Evolutionary conservation across 129 eudicot genomes (phyloP).

Genomic region (Flaveria sonorensis): DNA sequence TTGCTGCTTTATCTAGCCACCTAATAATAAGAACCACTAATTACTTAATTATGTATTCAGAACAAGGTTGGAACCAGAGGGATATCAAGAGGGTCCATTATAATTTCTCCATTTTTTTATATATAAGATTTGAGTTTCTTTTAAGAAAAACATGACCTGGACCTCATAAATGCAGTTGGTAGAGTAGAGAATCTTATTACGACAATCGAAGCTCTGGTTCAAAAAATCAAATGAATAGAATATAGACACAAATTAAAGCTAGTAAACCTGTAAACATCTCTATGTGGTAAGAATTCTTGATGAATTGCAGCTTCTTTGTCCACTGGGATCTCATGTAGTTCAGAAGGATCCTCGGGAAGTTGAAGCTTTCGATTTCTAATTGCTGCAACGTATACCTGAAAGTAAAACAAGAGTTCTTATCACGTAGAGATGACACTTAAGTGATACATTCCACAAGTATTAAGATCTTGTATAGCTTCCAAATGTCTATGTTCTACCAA

Average conservation of each 20-base stretch:
- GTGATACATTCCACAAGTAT: not conserved
- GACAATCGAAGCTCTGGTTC: too few species aligned
- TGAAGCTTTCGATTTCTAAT: conserved; percentile 57
- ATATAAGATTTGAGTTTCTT: too few species aligned
- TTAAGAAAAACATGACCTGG: too few species aligned
- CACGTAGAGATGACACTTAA: not conserved
- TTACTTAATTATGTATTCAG: too few species aligned
- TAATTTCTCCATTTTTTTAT: too few species aligned
- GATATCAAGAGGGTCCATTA: too few species aligned
- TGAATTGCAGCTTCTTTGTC: conserved; percentile 53
- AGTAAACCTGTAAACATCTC: conserved; percentile 56
- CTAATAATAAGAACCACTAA: conserved; percentile 25
- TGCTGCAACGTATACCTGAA: conserved; percentile 65
- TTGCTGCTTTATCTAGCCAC: conserved; percentile 74
- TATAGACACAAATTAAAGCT: not conserved
- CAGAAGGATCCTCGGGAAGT: conserved; percentile 46
- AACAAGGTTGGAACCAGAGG: too few species aligned
- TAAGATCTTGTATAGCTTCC: not conserved
- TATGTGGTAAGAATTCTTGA: conserved; percentile 55
- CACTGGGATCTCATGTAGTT: conserved; percentile 50
- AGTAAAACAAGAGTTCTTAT: not conserved
- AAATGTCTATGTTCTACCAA: conserved; percentile 18
- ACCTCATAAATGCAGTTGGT: too few species aligned
- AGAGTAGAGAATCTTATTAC: too few species aligned
- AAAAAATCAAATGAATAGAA: not conserved